phyloP scores from a whole-genome alignment of 148 eudicot genomes.

The Hydrangea macrophylla region DNA sequence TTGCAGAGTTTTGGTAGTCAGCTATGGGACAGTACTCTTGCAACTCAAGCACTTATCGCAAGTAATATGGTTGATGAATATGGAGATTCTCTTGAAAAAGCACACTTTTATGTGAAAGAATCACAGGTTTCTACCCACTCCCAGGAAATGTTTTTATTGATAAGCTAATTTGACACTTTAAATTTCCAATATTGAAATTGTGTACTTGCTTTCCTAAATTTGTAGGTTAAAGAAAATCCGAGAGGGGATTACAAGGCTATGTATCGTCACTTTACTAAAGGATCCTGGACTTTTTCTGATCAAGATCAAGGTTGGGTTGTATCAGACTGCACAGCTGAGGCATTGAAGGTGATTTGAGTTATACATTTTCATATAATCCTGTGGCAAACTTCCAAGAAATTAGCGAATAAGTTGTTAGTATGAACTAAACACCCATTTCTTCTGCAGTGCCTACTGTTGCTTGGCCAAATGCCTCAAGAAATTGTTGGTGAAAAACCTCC shows the following conservation, averaged over 20 bases:
- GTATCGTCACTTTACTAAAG: constrained; percentile 47
- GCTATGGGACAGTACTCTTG: constrained; percentile 39
- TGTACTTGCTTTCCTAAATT: not conserved
- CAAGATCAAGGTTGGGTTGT: constrained; percentile 50
- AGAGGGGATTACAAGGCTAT: constrained; percentile 28
- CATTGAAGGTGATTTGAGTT: constrained; percentile 27
- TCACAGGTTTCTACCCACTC: constrained; percentile 31
- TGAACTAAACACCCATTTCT: not conserved
- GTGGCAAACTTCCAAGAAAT: not conserved
- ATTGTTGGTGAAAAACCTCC: constrained; percentile 36
- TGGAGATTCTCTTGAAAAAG: constrained; percentile 42
- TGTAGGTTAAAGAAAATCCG: constrained; percentile 39
- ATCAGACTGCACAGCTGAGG: constrained; percentile 43
- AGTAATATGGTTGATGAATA: constrained; percentile 47
- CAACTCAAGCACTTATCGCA: constrained; percentile 46
- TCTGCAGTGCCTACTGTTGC: constrained; percentile 37
- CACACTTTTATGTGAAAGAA: constrained; percentile 42
- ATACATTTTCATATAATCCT: not conserved
- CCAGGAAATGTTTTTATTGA: too few species aligned
- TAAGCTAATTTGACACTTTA: too few species aligned
- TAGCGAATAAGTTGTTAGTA: not conserved
- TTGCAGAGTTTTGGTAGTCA: constrained; percentile 51
- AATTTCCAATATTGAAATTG: not conserved
- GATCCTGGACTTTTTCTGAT: constrained; percentile 50
- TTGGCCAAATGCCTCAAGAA: constrained; percentile 38